A percentile compares a stretch with the other conserved stretches of the same genome.
Conservation (phyloP, 148 eudicot genomes). For the Diospyros kaki region DNA sequence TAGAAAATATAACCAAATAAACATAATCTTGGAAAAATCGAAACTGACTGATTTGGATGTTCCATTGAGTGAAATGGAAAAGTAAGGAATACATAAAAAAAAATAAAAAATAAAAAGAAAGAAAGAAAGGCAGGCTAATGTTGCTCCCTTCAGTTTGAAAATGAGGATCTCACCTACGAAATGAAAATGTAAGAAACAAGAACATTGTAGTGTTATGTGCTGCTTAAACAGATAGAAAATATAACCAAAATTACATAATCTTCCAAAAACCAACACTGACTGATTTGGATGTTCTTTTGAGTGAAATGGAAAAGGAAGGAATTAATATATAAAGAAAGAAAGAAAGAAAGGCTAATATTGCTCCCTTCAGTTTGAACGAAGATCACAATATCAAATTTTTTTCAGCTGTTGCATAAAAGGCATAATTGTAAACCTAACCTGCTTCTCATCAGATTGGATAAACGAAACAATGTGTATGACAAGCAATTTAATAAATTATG, state of each 20-base stretch:
- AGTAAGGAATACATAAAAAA: not conserved
- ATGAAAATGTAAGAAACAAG: not conserved
- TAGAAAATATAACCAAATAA: not conserved
- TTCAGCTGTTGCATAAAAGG: not conserved
- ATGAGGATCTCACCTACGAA: not conserved
- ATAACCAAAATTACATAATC: not conserved
- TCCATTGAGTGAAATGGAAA: not conserved
- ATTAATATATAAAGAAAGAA: not conserved
- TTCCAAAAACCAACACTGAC: not conserved
- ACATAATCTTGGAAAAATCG: not conserved
- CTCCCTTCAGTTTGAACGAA: not conserved
- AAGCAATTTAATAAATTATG: not conserved
- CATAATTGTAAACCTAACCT: not conserved
- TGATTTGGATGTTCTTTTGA: slow-evolving; percentile 7
- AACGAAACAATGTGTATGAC: not conserved
- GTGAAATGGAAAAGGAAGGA: not conserved
- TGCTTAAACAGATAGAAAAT: not conserved
- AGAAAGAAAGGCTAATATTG: not conserved
- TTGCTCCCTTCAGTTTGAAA: not conserved
- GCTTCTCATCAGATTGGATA: not conserved
- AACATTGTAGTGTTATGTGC: slow-evolving; percentile 3
- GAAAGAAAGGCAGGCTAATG: not conserved
- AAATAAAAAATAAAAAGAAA: no score
- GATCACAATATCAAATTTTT: not conserved
- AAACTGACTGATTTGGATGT: slow-evolving; percentile 6